Evolutionary conservation across 192 early-diverging fungal species (phyloP), one percentile per base, ranked within the genome.

Genomic region (Umbelopsis ramanniana): DNA sequence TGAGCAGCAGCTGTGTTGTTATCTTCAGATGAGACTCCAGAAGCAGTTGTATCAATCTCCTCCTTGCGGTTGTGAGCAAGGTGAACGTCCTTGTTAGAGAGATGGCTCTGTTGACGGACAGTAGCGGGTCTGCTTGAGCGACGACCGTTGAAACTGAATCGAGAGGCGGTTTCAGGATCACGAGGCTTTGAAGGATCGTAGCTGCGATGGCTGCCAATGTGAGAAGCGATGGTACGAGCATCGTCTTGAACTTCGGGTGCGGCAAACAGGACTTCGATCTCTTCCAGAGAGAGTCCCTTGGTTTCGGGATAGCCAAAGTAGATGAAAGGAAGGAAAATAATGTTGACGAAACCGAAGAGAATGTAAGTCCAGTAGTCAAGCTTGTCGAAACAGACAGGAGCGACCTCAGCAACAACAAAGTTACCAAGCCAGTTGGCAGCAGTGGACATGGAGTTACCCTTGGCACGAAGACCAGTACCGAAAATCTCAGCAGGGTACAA

Each of bases 401-500:
- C 80, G 47, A 90, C 80, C 71, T 89, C 81, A 14, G 83, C 88
- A 8, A 95, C 85, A 60, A 88, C 69, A 79, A 89, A 89, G 84
- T 93, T 94, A 80, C 86, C 89, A 53, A 90, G 75, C 93, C 93
- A 95, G 86, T 95, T 95, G 66, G 93, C 86, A 22, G 90, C 86
- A 11, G 92, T 93, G 19, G 88, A 85, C 24, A 92, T 74, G 22
- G 87, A 87, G 66, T 89, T 88, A 50, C 89, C 92, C 82, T 94
- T 95, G 43, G 92, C 88, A 40, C 94, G 89, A 35, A 92, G 76
- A 37, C 86, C 87, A 60, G 92, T 86, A 10, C 93, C 88, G 80
- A 93, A 93, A 60, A 95, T 93, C 75, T 95, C 94, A 21, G 89
- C 82, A 46, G 93, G 88, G 69, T 93, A 93, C 54, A 93, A 83